Base-by-base conservation (phyloP, 352 stramenopile species). In the Phytophthora agathidicida region DNA sequence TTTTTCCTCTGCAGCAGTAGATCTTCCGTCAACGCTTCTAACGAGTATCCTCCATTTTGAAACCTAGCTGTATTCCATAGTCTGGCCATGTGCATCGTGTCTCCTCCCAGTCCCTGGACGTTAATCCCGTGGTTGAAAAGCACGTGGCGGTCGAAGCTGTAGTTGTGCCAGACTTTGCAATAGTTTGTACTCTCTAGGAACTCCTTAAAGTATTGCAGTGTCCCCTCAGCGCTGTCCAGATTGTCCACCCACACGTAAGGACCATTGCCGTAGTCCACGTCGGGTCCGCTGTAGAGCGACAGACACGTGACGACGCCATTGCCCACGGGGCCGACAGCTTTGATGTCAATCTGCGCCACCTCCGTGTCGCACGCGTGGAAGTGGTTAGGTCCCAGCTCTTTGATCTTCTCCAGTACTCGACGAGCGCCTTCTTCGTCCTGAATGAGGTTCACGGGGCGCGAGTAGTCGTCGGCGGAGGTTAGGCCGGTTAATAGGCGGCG, bases 71-170 rank as follows among this genome's bases (percentile, higher is more conserved):
- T 94, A 65, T 93, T 93, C 85, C 85, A 94, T 2, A 94, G 76
- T 24, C 98, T 81, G 35, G 97, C 97, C 98, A 99, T 99, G 85
- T 99, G 98, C 96, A 99, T 99, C 3, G 98, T 99, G 71, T 99
- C 98, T 30, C 96, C 97, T 19, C 82, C 93, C 36, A 99, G 94
- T 0, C 91, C 91, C 14, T 87, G 71, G 9, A 94, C 85, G 59
- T 98, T 69, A 64, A 99, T 98, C 14, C 85, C 93, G 54, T 98
- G 87, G 74, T 99, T 99, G 67, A 83, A 94, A 51, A 99, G 83
- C 37, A 99, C 96, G 73, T 99, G 97, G 32, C 96, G 83, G 86
- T 99, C 98, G 73, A 99, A 99, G 27, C 95, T 97, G 77, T 99
- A 99, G 75, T 99, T 99, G 77, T 99, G 98, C 96, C 96, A 99